Base-by-base conservation (phyloP, 2,329 filamentous ascomycete genomes). In the Cadophora gregata region DNA sequence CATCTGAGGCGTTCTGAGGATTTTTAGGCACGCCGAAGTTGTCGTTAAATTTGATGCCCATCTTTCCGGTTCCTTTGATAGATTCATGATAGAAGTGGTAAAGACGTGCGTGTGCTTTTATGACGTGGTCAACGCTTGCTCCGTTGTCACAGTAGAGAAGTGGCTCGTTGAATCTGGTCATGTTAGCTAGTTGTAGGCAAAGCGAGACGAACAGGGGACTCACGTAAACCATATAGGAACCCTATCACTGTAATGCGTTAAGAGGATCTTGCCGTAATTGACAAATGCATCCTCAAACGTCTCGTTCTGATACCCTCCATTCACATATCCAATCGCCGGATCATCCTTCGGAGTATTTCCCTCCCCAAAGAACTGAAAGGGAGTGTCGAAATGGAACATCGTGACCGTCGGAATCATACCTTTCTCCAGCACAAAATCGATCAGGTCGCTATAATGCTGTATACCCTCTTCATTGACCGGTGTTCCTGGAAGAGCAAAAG, bases 81-180 rank as follows among this genome's bases (percentile, higher is more conserved):
- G 82, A 80, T 1, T 86, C 81, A 31, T 83, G 80, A 74, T 87
- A 87, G 74, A 82, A 87, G 70, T 81, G 79, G 48, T 81, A 83
- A 0, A 84, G 76, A 7, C 78, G 73, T 0, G 83, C 82, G 65
- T 86, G 83, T 0, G 83, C 77, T 67, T 81, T 81, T 68, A 84
- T 66, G 12, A 83, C 79, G 19, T 78, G 24, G 5, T 64, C 31
- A 1, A 69, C 25, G 1, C 60, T 38, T 16, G 21, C 21, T 0
- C 42, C 63, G n/a, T 61, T 62, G 78, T 81, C 1, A 85, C 75
- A 56, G 82, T 79, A 53, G 81, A 78, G 4, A 4, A 83, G 75
- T 1, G 83, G 83, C 73, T 86, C 84, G 69, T 86, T 85, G 73
- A 83, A 84, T n/a, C 59, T 61, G 36, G 4, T 25, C 16, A 1